A percentile compares a stretch with the other conserved stretches of the same genome.
Conservation (phyloP, 345 rosid genomes). For the Ricinus communis region DNA sequence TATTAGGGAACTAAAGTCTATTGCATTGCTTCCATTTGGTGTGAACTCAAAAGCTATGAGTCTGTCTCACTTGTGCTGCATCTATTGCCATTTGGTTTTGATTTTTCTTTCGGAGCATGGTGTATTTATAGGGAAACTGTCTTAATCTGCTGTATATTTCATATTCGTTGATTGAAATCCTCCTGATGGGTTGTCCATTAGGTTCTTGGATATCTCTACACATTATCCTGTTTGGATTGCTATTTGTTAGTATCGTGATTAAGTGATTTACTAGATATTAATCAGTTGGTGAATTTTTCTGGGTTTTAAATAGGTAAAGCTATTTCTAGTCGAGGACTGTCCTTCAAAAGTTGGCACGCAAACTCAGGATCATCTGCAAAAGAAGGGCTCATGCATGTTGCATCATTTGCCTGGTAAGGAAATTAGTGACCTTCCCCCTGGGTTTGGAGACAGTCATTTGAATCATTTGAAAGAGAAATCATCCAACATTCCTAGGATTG, state of each 20-base stretch:
- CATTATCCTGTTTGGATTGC: not conserved
- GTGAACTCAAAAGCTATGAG: not conserved
- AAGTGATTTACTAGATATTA: not conserved
- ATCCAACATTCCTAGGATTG: slow-evolving; percentile 31
- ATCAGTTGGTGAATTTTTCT: slow-evolving; percentile 7
- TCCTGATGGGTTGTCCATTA: too few species aligned
- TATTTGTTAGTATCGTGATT: not conserved
- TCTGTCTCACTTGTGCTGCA: not conserved
- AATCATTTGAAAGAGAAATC: slow-evolving; percentile 20
- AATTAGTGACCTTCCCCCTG: slow-evolving; percentile 42
- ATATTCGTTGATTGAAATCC: not conserved
- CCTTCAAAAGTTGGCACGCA: slow-evolving; percentile 47
- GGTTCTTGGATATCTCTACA: not conserved
- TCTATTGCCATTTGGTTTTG: not conserved
- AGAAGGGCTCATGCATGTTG: slow-evolving; percentile 14
- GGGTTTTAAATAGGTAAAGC: slow-evolving; percentile 42
- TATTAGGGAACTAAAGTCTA: not conserved
- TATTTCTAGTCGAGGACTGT: slow-evolving; percentile 44
- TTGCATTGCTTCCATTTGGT: too few species aligned
- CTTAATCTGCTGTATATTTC: not conserved
- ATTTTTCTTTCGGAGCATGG: not conserved
- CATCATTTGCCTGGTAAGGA: slow-evolving; percentile 16
- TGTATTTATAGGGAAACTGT: not conserved
- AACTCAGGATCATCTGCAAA: slow-evolving; percentile 21
- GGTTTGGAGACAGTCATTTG: slow-evolving; percentile 36